Conservation (phyloP, 177 flowering plant genomes). For the Vitis hybrid region DNA sequence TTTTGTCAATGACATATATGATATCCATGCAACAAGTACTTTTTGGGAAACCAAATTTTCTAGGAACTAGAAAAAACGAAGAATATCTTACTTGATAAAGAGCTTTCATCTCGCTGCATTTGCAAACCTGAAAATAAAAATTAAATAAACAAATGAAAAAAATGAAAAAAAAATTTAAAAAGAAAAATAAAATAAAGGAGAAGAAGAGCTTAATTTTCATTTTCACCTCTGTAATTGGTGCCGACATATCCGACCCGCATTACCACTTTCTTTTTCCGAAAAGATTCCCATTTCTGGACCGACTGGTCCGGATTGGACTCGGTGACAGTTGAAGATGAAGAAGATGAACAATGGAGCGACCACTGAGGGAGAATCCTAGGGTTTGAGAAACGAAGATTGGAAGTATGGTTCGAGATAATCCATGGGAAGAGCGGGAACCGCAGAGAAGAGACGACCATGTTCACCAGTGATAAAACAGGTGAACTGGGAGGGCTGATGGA, state of each 20-base stretch:
- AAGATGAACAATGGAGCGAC: neutral
- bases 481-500: neutral
- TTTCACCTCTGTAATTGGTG: constrained; percentile 64
- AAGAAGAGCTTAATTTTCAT: neutral
- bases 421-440: constrained; percentile 29
- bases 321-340: constrained; percentile 8
- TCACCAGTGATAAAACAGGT: neutral
- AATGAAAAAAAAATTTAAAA: neutral
- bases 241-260: constrained; percentile 91
- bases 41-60: neutral
- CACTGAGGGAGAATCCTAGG: constrained; percentile 1
- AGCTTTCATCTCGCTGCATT: constrained; percentile 56
- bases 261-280: constrained; percentile 81
- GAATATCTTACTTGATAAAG: constrained; percentile 54
- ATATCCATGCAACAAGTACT: neutral
- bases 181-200: neutral
- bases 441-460: constrained; percentile 28
- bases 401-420: constrained; percentile 13
- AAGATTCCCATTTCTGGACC: constrained; percentile 57
- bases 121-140: constrained; percentile 57
- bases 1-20: neutral
- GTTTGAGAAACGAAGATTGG: constrained; percentile 3
- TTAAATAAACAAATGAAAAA: neutral
- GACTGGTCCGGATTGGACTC: neutral
- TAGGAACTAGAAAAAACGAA: neutral